Evolutionary conservation across 2,329 filamentous ascomycete genomes (phyloP).

Genomic region (Teratosphaeria destructans): DNA sequence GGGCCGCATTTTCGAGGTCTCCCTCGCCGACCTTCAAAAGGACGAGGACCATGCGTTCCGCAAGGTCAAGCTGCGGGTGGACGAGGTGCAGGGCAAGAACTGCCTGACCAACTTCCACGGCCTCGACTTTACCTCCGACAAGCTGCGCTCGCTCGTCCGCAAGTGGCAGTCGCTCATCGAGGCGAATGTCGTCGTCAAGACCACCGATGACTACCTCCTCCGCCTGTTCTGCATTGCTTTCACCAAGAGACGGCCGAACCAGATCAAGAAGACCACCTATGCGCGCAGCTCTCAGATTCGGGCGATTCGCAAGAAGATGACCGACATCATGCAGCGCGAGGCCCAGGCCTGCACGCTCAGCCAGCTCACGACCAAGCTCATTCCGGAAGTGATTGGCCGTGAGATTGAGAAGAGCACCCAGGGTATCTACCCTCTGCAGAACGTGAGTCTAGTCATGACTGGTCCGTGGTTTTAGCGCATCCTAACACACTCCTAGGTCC

Average conservation of each 20-base stretch:
- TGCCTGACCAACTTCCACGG: constrained; percentile 99
- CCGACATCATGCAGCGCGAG: constrained; percentile 96
- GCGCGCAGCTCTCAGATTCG: constrained; percentile 94
- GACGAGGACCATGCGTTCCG: constrained; percentile 99
- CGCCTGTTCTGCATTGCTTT: constrained; percentile 98
- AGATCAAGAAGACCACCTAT: constrained; percentile 99
- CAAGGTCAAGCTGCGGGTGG: constrained; percentile 97
- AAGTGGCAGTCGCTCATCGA: constrained; percentile 99
- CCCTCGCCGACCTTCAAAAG: constrained; percentile 97
- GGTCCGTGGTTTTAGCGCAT: background rate
- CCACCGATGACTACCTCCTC: constrained; percentile 98
- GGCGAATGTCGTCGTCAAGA: constrained; percentile 99
- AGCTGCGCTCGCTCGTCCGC: constrained; percentile 96
- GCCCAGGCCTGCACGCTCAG: constrained; percentile 86
- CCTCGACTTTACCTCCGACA: constrained; percentile 99
- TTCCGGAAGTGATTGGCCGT: constrained; percentile 97
- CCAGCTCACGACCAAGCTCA: constrained; percentile 96
- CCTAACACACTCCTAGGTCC: constrained; percentile 56
- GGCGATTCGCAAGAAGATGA: constrained; percentile 99
- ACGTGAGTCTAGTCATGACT: constrained; percentile 49
- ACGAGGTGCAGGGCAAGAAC: constrained; percentile 99
- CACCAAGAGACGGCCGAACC: constrained; percentile 98
- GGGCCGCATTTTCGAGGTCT: constrained; percentile 98
- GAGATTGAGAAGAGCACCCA: constrained; percentile 99
- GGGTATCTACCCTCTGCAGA: constrained; percentile 99